Evolutionary conservation across 352 stramenopile genomes (phyloP), one percentile per base, ranked within the genome.

Genomic region (Phytophthora hybrid): DNA sequence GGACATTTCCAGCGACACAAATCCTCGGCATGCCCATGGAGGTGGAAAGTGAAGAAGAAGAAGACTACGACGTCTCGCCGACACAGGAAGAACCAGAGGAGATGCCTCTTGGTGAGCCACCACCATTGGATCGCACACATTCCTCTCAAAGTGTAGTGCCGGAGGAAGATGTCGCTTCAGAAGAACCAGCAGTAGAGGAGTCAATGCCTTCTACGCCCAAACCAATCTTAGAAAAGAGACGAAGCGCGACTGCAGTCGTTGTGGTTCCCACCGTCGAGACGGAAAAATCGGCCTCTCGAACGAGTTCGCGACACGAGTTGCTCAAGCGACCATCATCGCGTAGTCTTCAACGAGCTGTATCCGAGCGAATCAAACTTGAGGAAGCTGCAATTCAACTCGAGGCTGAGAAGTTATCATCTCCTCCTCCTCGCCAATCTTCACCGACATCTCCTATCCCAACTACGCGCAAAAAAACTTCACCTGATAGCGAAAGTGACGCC

Each of bases 201-300:
- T 21, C 66, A 39, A 60, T 26, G 21, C 14, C 29, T 57, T 1
- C 21, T 47, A n/a, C 60, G 69, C 41, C 14, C 5, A 64, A 61
- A 4, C 18, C 61, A 37, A 6, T 16, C 4, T 68, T 78, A 18
- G 54, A 64, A 51, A 72, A 63, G 8, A 61, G 66, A 63, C 37
- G 69, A 63, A 80, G 69, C 37, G 47, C 59, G 44, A 76, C 76
- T 21, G 34, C 73, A 47, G 54, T 78, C 18, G 73, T 83, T 41
- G 65, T 73, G 16, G 64, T 76, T 9, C 69, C 67, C 16, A 63
- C 63, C 7, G 57, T 72, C 7, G 65, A 74, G 10, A 59, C 70
- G 29, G 51, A 61, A 58, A 31, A 29, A 16, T 46, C 51, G 18
- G 21, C 23, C 4, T 26, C 55, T 21, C 57, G 16, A 47, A 41